These are phyloP conservation scores for Bretziella fagacearum DNA, from an alignment of 2,329 filamentous ascomycete genomes.

Conservation along the genomic window DNA sequence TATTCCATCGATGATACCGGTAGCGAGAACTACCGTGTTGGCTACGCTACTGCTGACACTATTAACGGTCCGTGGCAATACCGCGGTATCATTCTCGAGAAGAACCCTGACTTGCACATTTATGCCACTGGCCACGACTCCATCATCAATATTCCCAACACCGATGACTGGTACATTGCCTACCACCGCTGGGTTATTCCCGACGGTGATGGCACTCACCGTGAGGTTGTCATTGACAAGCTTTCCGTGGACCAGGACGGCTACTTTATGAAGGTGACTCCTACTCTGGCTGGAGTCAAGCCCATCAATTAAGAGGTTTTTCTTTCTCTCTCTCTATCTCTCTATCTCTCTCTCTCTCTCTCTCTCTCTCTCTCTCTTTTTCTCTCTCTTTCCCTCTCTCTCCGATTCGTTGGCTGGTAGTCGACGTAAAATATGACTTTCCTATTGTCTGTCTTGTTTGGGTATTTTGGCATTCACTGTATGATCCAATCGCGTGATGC, in stretches of 20 bases:
- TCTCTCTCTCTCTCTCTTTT: too few species aligned
- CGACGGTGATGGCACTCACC: slow-evolving; percentile 26
- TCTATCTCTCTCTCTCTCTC: too few species aligned
- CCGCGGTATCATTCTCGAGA: slow-evolving; percentile 27
- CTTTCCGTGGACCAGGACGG: slow-evolving; percentile 25
- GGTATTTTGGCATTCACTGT: too few species aligned
- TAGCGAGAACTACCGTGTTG: slow-evolving; percentile 29
- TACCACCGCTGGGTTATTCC: slow-evolving; percentile 33
- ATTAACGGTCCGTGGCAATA: slow-evolving; percentile 29
- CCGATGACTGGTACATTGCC: slow-evolving; percentile 33
- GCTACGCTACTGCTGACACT: slow-evolving; percentile 27
- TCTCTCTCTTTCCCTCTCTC: too few species aligned
- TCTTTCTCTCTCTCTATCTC: too few species aligned
- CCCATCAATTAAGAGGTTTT: neutral
- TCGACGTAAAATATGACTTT: too few species aligned
- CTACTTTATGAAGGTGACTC: slow-evolving; percentile 23
- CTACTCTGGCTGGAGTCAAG: slow-evolving; percentile 22
- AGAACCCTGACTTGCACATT: slow-evolving; percentile 26
- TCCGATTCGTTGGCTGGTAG: too few species aligned
- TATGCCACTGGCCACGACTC: slow-evolving; percentile 30
- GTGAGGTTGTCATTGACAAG: slow-evolving; percentile 28
- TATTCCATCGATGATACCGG: slow-evolving; percentile 32
- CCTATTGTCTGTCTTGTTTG: too few species aligned
- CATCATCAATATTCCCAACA: slow-evolving; percentile 29
- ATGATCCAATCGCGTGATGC: too few species aligned